Evolutionary conservation across 2,329 filamentous ascomycete genomes (phyloP), one percentile per base, ranked within the genome.

Genomic region (Alternaria rosae): DNA sequence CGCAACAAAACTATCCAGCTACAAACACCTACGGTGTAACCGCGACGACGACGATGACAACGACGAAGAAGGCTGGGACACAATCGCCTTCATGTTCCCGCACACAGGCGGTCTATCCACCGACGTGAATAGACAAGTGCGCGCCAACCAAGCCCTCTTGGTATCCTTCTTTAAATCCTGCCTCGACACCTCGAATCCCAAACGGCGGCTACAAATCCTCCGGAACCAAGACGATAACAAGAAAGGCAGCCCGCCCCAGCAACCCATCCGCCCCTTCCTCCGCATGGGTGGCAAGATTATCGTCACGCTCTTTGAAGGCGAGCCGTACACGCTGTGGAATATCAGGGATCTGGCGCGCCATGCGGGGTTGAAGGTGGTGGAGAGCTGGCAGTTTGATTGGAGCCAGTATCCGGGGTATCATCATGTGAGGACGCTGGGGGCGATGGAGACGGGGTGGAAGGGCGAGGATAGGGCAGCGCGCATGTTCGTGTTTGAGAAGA

Each of bases 261-360:
- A 60, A 11, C n/a, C 57, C 12, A 17, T 44, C 17, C 15, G 41
- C 12, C 21, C 42, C 5, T 83, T 92, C 2, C 81, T 85, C 0
- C 82, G 81, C 1, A 69, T 82, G 0, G 83, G 85, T 6, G 89
- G 89, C 35, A 79, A 73, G 6, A 89, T 97, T 56, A 81, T 97
- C 54, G 89, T 98, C 21, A 96, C 93, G 0, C 82, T 98, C 10
- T 99, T 99, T 78, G 94, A 97, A 79, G 92, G 91, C 61, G 91
- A 96, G 78, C 95, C 95, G 0, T 99, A 99, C 78, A 94, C 93
- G 3, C 85, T 97, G 1, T 99, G 95, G 95, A 97, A 98, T 81
- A 86, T 98, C 25, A 87, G 90, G 35, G 94, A 97, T 81, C 84
- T 99, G 26, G 95, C 88, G 2, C 86, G 94, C 7, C 92, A 97